These are phyloP conservation scores for Yarrowia yakushimensis DNA, from an alignment of 805 yeast genomes.

Conservation along the genomic window DNA sequence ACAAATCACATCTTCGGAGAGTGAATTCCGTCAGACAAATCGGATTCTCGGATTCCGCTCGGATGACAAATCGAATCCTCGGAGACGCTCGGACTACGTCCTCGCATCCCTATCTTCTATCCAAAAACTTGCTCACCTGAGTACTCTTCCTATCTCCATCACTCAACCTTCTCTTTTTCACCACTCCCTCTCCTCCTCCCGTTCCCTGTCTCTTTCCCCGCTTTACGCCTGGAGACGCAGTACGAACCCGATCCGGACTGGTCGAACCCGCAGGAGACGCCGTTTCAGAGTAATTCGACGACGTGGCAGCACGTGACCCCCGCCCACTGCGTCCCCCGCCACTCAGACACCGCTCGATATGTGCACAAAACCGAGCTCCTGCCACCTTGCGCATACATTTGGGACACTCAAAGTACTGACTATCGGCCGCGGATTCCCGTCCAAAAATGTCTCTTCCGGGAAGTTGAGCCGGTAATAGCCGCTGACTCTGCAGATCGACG, in stretches of 20 bases:
- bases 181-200: background rate
- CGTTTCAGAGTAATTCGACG: constrained; percentile 12
- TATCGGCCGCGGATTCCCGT: constrained; percentile 45
- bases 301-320: constrained; percentile 11
- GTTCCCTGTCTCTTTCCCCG: background rate
- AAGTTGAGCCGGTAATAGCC: constrained; percentile 29
- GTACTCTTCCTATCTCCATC: constrained; percentile 7
- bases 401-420: constrained; percentile 67
- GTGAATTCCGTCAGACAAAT: too few species aligned
- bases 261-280: constrained; percentile 1
- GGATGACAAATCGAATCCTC: too few species aligned
- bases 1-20: too few species aligned
- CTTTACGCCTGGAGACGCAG: constrained; percentile 6
- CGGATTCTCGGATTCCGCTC: too few species aligned
- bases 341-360: constrained; percentile 82
- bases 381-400: constrained; percentile 85
- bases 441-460: constrained; percentile 44
- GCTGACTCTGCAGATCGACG: constrained; percentile 14
- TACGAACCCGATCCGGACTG: constrained; percentile 4
- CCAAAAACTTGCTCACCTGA: constrained; percentile 21
- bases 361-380: constrained; percentile 90
- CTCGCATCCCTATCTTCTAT: background rate
- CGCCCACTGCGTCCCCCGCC: constrained; percentile 45
- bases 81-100: background rate
- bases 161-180: constrained; percentile 8